Evolutionary conservation across 2,329 filamentous ascomycete genomes (phyloP).

Genomic region (Hymenoscyphus infarciens): DNA sequence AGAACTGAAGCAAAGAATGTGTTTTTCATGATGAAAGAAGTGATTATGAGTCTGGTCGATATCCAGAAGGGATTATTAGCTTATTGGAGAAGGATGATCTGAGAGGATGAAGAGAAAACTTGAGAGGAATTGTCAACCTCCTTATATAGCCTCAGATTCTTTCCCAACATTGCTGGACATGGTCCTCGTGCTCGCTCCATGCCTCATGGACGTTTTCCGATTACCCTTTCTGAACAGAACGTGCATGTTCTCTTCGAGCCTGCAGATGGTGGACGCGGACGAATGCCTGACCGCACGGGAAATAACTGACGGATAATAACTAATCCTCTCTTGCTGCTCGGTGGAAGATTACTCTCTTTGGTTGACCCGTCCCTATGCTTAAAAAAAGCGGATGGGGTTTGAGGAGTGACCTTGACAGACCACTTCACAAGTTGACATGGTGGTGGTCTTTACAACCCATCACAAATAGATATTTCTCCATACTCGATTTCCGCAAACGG

Average conservation of each 20-base stretch:
- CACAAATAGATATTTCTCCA: not conserved
- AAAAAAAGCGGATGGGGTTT: not conserved
- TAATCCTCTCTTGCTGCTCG: not conserved
- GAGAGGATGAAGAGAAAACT: conserved; percentile 11
- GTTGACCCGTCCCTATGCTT: not conserved
- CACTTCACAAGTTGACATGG: not conserved
- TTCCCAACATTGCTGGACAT: not conserved
- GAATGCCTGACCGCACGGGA: not conserved
- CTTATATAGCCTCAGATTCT: conserved; percentile 4
- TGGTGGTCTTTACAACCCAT: not conserved
- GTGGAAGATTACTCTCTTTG: not conserved
- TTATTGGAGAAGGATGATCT: conserved; percentile 12
- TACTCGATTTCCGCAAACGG: not conserved
- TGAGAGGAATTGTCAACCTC: conserved; percentile 4
- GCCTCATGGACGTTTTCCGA: not conserved
- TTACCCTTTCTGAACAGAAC: not conserved
- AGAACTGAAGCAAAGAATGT: conserved; percentile 24
- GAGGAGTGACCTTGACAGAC: not conserved
- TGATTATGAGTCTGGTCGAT: conserved; percentile 9
- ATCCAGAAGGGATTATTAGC: conserved; percentile 15
- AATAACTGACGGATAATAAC: not conserved
- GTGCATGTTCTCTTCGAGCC: not conserved
- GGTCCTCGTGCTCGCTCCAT: not conserved
- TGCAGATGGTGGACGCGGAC: not conserved
- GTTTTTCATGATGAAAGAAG: conserved; percentile 28